Base-by-base conservation (phyloP, 1,284 basidiomycete genomes). In the Sanghuangporus baumii region DNA sequence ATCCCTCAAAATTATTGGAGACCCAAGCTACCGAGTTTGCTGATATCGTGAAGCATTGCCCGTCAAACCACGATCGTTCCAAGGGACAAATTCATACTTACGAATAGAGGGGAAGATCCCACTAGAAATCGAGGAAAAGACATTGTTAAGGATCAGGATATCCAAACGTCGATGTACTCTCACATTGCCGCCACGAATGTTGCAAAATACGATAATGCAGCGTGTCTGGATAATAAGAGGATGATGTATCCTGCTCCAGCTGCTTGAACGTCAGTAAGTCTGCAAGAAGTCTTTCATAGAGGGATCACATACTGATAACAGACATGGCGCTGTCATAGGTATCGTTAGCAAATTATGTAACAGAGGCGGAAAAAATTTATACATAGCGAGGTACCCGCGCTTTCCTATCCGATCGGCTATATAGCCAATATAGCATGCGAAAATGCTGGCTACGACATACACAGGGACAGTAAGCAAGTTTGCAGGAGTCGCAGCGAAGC, bases 391-490 rank as follows among this genome's bases (percentile, higher is more conserved):
- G 52, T 79, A 77, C 2, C 85, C 85, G 63, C 89, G 76, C 54
- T 77, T 75, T 23, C 85, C 84, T 61, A 79, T 78, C 43, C 81
- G 76, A 71, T 90, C 88, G 0, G 86, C 86, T n/a, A 77, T 58
- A 71, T 81, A 87, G 6, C 86, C 87, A 23, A 89, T 82, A 0
- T 73, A 58, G 66, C 87, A 86, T 8, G 88, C 89, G 52, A 83
- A 72, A 31, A 86, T 74, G 69, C 87, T 86, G 5, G 88, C 89
- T 46, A 82, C 77, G n/a, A 79, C 78, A 68, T 89, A 89, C 20
- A 89, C 85, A 0, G 86, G 86, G 1, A 88, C 85, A 6, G 84
- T 85, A 60, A 91, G 74, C 34, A 91, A 76, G 72, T 92, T 91
- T 18, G 89, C 88, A 1, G 78, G 78, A 0, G 88, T 89, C 9